These are phyloP conservation scores for Plectranthus barbatus DNA, from an alignment of 257 asterid species.

Conservation along the genomic window DNA sequence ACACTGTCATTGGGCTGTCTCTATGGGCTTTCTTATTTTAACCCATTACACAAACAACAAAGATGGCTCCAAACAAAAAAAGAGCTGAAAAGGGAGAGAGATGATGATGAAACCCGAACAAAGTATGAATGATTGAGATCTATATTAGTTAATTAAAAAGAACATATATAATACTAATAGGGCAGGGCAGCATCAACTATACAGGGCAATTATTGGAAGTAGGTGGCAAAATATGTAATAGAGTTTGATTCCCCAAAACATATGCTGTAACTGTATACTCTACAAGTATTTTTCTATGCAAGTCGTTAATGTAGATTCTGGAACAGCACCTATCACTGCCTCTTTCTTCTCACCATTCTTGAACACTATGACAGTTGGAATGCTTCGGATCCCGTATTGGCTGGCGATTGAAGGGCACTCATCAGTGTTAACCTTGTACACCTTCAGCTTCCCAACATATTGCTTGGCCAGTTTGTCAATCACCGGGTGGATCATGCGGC, in stretches of 20 bases:
- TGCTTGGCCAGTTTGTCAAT: conserved; percentile 71
- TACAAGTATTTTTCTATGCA: conserved; percentile 75
- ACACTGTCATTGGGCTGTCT: no score
- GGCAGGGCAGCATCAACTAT: conserved; percentile 42
- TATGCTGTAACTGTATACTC: conserved; percentile 17
- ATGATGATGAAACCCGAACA: no score
- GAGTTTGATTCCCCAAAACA: conserved; percentile 14
- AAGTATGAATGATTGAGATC: no score
- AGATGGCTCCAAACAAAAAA: no score
- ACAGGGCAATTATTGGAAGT: conserved; percentile 30
- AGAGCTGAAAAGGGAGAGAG: no score
- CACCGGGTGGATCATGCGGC: conserved; percentile 86
- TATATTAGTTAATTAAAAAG: neutral
- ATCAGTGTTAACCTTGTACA: conserved; percentile 86
- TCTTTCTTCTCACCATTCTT: conserved; percentile 87
- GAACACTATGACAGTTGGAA: conserved; percentile 82
- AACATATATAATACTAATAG: conserved; percentile 9
- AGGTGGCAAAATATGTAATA: neutral
- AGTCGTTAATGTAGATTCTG: conserved; percentile 59
- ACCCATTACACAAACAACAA: no score
- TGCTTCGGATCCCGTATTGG: conserved; percentile 83
- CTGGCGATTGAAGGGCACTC: conserved; percentile 76
- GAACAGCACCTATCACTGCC: conserved; percentile 85
- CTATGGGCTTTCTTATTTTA: no score
- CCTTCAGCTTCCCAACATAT: conserved; percentile 65